Conservation (phyloP, 345 rosid genomes). For the Citrus inodora region DNA sequence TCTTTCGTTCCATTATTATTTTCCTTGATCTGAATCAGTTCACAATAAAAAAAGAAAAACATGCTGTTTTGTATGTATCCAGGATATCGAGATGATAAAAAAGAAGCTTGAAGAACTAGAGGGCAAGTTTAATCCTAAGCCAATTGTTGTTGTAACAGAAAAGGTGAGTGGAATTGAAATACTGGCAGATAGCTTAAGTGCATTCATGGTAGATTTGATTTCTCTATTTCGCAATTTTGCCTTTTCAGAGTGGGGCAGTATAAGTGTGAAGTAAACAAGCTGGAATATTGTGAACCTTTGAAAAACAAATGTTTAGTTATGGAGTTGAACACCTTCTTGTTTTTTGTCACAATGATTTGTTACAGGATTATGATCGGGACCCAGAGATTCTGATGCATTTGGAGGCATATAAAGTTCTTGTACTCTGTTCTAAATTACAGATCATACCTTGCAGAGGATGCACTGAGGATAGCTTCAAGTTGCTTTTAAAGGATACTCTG, state of each 20-base stretch:
- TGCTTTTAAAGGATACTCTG: constrained; percentile 45
- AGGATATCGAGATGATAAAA: constrained; percentile 59
- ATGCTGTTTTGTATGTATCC: constrained; percentile 7
- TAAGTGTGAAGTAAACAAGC: neutral
- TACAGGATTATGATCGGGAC: constrained; percentile 78
- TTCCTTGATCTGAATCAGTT: neutral
- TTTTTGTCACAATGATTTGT: neutral
- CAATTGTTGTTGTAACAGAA: constrained; percentile 64
- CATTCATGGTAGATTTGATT: neutral
- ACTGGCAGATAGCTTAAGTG: neutral
- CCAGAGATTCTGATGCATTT: constrained; percentile 54
- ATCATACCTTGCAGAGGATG: constrained; percentile 34
- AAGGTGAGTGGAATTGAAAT: constrained; percentile 41
- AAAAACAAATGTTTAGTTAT: neutral
- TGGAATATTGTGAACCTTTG: neutral
- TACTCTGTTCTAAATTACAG: constrained; percentile 62
- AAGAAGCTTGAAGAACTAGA: constrained; percentile 47
- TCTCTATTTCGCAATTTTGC: neutral
- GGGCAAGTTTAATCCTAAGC: constrained; percentile 40
- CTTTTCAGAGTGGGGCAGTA: neutral
- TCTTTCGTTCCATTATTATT: neutral
- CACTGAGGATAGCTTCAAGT: constrained; percentile 38
- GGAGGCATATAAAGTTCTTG: constrained; percentile 44
- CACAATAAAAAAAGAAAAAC: neutral
- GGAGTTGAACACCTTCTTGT: neutral